Evolutionary conservation across 2,329 filamentous ascomycete species (phyloP), one percentile per base, ranked within the genome.

Genomic region (Cladophialophora psammophila): DNA sequence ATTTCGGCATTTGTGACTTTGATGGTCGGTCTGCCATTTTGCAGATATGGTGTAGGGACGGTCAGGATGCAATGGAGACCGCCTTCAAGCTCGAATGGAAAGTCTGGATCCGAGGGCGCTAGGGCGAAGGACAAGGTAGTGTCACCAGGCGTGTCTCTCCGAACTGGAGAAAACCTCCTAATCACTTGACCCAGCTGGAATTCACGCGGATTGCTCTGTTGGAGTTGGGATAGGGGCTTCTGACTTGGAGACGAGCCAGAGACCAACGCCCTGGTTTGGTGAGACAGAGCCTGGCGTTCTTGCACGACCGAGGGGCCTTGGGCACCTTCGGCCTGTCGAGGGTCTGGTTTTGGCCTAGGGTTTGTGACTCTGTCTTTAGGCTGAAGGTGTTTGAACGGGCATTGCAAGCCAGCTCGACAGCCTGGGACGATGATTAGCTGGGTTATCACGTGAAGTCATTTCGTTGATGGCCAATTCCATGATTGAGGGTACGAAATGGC

Each of bases 81-180:
- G 45, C 84, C 80, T 40, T 85, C 81, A 74, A 94, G 81, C 68
- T 93, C 90, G 77, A 92, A 94, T 0, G 92, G 90, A 73, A 95
- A 94, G 74, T 95, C 92, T 0, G 92, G 92, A 75, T 95, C 92
- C 5, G 91, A 93, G 5, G 92, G 92, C 12, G 79, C 80, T 68
- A 95, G 79, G 60, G 83, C 86, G 77, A 94, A 91, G 9, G 82
- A 79, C 45, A 94, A 78, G 15, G 85, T 83, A 0, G 86, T 87
- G 2, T 82, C 82, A 57, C 85, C 83, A 67, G 84, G 74, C 68
- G 78, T 76, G 36, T 78, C 75, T 53, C 75, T 76, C 70, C 86
- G 83, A 56, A 79, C 76, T 12, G 85, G 84, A 62, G 78, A 79
- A 77, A 88, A 94, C 38, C 92, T 86, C 69, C 87, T 86, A 73